These are phyloP conservation scores for Notholithocarpus densiflorus DNA, from an alignment of 306 rosid species.

Conservation along the genomic window DNA sequence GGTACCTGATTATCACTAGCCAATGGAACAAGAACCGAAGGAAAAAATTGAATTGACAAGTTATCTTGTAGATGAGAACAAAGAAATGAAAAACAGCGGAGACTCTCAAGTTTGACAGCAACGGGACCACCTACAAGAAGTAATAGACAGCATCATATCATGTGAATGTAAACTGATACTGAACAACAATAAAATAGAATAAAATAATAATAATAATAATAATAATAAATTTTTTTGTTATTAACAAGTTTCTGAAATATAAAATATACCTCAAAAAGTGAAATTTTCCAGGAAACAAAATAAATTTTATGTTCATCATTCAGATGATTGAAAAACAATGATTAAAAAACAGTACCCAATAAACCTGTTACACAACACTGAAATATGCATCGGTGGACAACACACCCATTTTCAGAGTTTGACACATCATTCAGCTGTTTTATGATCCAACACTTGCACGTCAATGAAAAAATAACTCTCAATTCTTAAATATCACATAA, in stretches of 20 bases:
- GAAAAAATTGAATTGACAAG: slow-evolving; percentile 59
- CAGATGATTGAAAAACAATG: background rate
- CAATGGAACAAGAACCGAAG: slow-evolving; percentile 82
- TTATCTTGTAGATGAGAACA: slow-evolving; percentile 56
- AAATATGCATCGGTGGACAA: background rate
- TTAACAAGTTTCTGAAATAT: background rate
- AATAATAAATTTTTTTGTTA: no score
- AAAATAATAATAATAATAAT: no score
- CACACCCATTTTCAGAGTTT: no score
- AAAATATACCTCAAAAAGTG: background rate
- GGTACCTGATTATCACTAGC: slow-evolving; percentile 59
- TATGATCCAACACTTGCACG: no score
- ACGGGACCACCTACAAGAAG: slow-evolving; percentile 60
- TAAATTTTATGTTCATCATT: background rate
- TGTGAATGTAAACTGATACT: background rate
- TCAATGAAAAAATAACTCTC: no score
- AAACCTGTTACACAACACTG: background rate
- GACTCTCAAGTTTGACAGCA: slow-evolving; percentile 85
- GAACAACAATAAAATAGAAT: background rate
- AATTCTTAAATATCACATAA: no score
- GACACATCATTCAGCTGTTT: no score
- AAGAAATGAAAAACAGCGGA: slow-evolving; percentile 62
- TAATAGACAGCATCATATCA: slow-evolving; percentile 21
- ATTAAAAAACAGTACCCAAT: no score
- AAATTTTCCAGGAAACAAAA: background rate